Conservation (phyloP, 352 stramenopile species). For the Phytophthora tubulina region DNA sequence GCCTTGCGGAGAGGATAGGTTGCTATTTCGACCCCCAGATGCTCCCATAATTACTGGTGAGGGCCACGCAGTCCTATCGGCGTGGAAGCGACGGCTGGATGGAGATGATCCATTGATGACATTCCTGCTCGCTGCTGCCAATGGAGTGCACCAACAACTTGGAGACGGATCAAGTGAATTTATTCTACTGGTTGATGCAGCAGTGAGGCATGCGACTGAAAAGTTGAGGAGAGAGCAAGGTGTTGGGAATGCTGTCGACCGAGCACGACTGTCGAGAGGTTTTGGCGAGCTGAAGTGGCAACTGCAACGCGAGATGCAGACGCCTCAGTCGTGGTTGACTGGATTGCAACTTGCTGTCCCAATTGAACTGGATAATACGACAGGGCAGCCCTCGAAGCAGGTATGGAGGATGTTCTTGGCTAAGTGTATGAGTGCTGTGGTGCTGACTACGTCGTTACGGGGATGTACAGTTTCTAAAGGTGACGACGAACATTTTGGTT, state of each 20-base stretch:
- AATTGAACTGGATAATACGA: slow-evolving; percentile 26
- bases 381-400: slow-evolving; percentile 30
- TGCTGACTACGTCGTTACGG: slow-evolving; percentile 8
- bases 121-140: slow-evolving; percentile 58
- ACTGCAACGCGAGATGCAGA: slow-evolving; percentile 32
- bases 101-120: slow-evolving; percentile 42
- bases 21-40: slow-evolving; percentile 72
- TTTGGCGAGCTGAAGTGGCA: slow-evolving; percentile 51
- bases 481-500: slow-evolving; percentile 39
- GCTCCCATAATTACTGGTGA: slow-evolving; percentile 65
- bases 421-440: background rate
- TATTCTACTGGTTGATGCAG: slow-evolving; percentile 60
- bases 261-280: slow-evolving; percentile 42
- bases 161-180: slow-evolving; percentile 72
- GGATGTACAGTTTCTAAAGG: slow-evolving; percentile 41
- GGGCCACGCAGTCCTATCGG: slow-evolving; percentile 57
- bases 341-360: slow-evolving; percentile 16
- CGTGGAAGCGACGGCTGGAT: slow-evolving; percentile 45
- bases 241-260: slow-evolving; percentile 8
- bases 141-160: slow-evolving; percentile 58
- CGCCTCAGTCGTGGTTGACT: background rate
- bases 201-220: slow-evolving; percentile 26
- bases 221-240: slow-evolving; percentile 4
- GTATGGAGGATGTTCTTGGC: slow-evolving; percentile 12
- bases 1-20: slow-evolving; percentile 52